Conservation (phyloP, 139 green algal species). For the Chlamydomonas schloesseri region DNA sequence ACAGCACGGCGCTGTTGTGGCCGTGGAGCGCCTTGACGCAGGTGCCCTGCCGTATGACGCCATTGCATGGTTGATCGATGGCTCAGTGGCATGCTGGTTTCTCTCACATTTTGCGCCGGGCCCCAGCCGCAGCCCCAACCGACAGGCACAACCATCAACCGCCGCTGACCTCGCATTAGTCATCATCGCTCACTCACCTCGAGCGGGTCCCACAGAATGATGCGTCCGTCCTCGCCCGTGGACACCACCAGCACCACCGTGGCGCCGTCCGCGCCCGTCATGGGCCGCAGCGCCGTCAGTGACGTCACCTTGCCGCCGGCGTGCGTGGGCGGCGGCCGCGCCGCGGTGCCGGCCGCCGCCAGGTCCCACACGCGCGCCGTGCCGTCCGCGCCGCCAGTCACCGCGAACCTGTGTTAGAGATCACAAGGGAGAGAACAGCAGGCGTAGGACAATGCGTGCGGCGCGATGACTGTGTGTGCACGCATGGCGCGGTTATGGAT, state of each 20-base stretch:
- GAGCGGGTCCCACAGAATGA: slow-evolving; percentile 34
- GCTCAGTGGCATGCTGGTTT: too few relatives aligned
- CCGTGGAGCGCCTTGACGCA: slow-evolving; percentile 4
- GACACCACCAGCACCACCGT: not conserved
- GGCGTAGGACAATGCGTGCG: too few relatives aligned
- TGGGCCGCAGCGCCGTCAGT: not conserved
- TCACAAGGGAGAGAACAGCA: too few relatives aligned
- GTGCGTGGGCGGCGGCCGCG: not conserved
- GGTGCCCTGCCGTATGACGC: not conserved
- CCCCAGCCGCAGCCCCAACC: too few relatives aligned
- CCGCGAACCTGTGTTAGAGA: too few relatives aligned
- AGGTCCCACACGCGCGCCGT: slow-evolving; percentile 88
- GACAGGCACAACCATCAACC: too few relatives aligned
- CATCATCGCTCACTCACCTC: too few relatives aligned
- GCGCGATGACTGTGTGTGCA: too few relatives aligned
- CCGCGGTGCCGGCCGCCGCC: slow-evolving; percentile 25
- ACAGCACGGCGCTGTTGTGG: not conserved
- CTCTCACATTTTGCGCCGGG: too few relatives aligned
- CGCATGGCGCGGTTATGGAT: too few relatives aligned
- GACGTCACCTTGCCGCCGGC: not conserved
- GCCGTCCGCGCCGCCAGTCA: slow-evolving; percentile 59
- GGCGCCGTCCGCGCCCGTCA: not conserved
- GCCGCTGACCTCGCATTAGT: too few relatives aligned
- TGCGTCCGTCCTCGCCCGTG: slow-evolving; percentile 37
- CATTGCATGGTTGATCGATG: too few relatives aligned